Evolutionary conservation across 2,329 filamentous ascomycete species (phyloP).

Genomic region (Coccinonectria pachysandricola): DNA sequence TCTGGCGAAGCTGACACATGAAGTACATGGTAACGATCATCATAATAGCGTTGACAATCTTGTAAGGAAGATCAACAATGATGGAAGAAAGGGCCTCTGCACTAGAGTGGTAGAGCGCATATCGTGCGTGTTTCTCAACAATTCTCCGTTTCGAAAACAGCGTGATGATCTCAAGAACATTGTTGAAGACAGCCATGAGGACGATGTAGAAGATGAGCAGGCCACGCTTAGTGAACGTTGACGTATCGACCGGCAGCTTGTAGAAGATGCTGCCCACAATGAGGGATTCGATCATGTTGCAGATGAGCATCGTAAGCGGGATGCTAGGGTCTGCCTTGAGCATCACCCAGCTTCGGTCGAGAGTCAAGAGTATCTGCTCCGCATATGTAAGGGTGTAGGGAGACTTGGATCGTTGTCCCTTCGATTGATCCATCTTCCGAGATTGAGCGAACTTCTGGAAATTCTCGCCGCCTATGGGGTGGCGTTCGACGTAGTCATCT

Average conservation of each 20-base stretch:
- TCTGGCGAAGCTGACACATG: slow-evolving; percentile 49
- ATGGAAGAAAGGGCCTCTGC: slow-evolving; percentile 4
- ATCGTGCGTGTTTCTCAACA: slow-evolving; percentile 19
- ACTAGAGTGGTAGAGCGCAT: slow-evolving; percentile 17
- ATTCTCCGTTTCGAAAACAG: slow-evolving; percentile 11
- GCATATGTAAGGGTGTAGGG: slow-evolving; percentile 2
- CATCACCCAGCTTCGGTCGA: neutral
- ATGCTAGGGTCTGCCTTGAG: neutral
- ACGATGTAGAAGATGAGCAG: neutral
- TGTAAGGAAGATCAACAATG: slow-evolving; percentile 1
- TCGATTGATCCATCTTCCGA: slow-evolving; percentile 36
- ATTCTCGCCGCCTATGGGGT: slow-evolving; percentile 10
- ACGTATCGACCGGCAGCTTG: neutral
- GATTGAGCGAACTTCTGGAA: neutral
- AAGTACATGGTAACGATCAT: slow-evolving; percentile 41
- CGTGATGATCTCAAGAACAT: slow-evolving; percentile 1
- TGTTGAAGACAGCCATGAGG: slow-evolving; percentile 21
- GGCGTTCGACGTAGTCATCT: slow-evolving; percentile 21
- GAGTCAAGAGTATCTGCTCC: neutral
- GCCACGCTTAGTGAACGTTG: accelerated
- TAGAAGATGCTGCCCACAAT: neutral
- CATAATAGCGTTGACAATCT: slow-evolving; percentile 23
- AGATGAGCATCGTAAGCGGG: neutral
- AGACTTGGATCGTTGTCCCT: slow-evolving; percentile 13
- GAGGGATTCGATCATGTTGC: neutral